Percentiles rank a stretch among this genome's conserved stretches.
phyloP scores from a whole-genome alignment of 2,329 filamentous ascomycete species.

The Hypoxylon sp. region DNA sequence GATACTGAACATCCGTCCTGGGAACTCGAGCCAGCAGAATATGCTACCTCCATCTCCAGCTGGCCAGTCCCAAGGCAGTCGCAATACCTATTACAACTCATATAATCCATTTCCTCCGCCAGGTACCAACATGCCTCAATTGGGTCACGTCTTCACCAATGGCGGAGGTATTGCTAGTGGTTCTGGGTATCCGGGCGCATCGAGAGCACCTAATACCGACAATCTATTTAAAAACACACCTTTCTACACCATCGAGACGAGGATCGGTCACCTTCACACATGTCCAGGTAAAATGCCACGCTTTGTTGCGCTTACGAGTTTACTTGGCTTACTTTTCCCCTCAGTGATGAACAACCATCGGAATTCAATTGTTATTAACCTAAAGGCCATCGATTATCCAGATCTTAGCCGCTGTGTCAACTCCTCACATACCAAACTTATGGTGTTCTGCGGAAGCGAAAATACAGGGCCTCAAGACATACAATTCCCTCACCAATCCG shows the following conservation, averaged over 20 bases:
- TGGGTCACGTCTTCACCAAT: slow-evolving; percentile 30
- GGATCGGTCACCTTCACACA: slow-evolving; percentile 74
- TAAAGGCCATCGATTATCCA: slow-evolving; percentile 67
- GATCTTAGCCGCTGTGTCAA: slow-evolving; percentile 69
- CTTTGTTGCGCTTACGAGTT: background rate
- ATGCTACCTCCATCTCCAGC: slow-evolving; percentile 29
- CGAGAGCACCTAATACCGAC: slow-evolving; percentile 40
- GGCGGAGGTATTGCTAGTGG: slow-evolving; percentile 34
- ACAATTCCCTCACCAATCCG: slow-evolving; percentile 91
- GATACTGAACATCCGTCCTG: slow-evolving; percentile 33
- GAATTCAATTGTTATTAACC: slow-evolving; percentile 62
- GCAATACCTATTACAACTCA: slow-evolving; percentile 26
- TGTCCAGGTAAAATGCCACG: slow-evolving; percentile 75
- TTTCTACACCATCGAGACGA: slow-evolving; percentile 81
- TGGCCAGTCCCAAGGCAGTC: slow-evolving; percentile 21
- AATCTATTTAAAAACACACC: slow-evolving; percentile 78
- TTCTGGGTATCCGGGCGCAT: slow-evolving; percentile 15
- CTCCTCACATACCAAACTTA: slow-evolving; percentile 77
- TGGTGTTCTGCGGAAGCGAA: slow-evolving; percentile 86
- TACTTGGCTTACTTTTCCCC: slow-evolving; percentile 33
- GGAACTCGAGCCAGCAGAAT: slow-evolving; percentile 21
- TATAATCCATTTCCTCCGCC: slow-evolving; percentile 25
- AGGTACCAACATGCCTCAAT: slow-evolving; percentile 28
- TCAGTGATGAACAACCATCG: slow-evolving; percentile 70
- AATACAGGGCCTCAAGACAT: slow-evolving; percentile 79